Conservation (phyloP, 306 rosid species). For the Vigna radiata region DNA sequence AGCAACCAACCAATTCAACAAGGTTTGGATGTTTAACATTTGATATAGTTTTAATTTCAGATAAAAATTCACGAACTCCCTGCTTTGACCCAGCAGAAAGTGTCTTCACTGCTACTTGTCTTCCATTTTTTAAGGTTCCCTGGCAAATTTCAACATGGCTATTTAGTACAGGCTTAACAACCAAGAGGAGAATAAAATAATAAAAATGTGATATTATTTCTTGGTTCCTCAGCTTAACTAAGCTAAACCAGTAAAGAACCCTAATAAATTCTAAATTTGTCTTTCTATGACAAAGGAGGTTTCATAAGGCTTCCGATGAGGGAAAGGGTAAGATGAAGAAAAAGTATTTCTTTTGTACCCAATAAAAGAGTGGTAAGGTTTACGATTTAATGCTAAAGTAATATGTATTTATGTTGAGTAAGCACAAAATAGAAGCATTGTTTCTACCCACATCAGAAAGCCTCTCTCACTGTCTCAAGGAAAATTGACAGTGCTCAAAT, state of each 20-base stretch:
- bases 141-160: conserved; percentile 51
- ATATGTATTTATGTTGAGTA: no score
- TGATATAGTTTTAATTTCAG: conserved; percentile 79
- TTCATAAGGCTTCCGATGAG: neutral
- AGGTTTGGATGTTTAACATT: conserved; percentile 92
- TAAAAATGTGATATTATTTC: conserved; percentile 24
- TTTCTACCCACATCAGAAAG: neutral
- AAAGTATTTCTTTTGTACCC: neutral
- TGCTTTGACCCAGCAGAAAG: conserved; percentile 89
- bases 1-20: conserved; percentile 91
- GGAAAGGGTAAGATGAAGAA: neutral
- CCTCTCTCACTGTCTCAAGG: neutral
- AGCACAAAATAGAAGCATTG: neutral
- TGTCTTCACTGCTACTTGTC: conserved; percentile 80
- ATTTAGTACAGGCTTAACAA: conserved; percentile 40
- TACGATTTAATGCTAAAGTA: no score
- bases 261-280: neutral
- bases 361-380: no score
- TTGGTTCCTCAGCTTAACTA: neutral
- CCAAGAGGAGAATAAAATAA: conserved; percentile 22
- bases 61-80: conserved; percentile 87
- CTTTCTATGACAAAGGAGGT: neutral
- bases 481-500: conserved; percentile 3
- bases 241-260: conserved; percentile 11
- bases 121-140: conserved; percentile 78